Percentiles rank a stretch among this genome's conserved stretches.
These are phyloP conservation scores for Conticribra guillardii DNA, from an alignment of 108 stramenopile species.

Conservation along the genomic window DNA sequence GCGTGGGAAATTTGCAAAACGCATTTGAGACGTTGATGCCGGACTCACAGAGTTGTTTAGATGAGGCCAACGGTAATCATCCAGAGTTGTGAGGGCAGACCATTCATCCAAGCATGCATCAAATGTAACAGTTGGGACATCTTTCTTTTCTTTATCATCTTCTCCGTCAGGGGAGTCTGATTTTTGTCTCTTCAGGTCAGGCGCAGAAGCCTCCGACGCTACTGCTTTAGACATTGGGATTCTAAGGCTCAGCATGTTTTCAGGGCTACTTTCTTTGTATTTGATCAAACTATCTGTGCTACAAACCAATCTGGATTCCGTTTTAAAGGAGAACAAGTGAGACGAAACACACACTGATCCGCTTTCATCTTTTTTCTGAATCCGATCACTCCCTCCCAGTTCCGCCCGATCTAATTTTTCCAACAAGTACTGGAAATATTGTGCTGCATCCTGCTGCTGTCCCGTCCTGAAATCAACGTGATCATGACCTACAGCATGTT, in stretches of 20 bases:
- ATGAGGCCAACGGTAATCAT: slow-evolving; percentile 84
- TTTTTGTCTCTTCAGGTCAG: slow-evolving; percentile 66
- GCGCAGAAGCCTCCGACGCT: slow-evolving; percentile 49
- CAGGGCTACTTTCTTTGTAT: slow-evolving; percentile 71
- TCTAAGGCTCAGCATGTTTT: slow-evolving; percentile 76
- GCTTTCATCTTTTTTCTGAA: slow-evolving; percentile 35
- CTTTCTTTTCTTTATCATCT: slow-evolving; percentile 69
- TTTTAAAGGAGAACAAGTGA: slow-evolving; percentile 83
- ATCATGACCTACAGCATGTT: slow-evolving; percentile 88
- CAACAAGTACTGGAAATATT: slow-evolving; percentile 93
- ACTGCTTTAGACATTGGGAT: slow-evolving; percentile 91
- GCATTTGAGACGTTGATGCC: slow-evolving; percentile 47
- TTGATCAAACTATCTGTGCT: slow-evolving; percentile 70
- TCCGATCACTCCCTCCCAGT: slow-evolving; percentile 36
- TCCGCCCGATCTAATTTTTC: slow-evolving; percentile 88
- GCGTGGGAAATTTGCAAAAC: slow-evolving; percentile 91
- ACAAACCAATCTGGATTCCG: slow-evolving; percentile 80
- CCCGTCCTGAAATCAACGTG: slow-evolving; percentile 96
- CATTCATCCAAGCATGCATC: slow-evolving; percentile 86
- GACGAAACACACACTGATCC: slow-evolving; percentile 49
- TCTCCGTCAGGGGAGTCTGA: slow-evolving; percentile 56
- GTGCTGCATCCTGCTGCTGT: slow-evolving; percentile 98
- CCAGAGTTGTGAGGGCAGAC: slow-evolving; percentile 68
- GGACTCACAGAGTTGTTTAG: slow-evolving; percentile 64
- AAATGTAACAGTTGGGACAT: slow-evolving; percentile 80